Evolutionary conservation across 331 rosid genomes (phyloP).

Genomic region (Rosa hybrid): DNA sequence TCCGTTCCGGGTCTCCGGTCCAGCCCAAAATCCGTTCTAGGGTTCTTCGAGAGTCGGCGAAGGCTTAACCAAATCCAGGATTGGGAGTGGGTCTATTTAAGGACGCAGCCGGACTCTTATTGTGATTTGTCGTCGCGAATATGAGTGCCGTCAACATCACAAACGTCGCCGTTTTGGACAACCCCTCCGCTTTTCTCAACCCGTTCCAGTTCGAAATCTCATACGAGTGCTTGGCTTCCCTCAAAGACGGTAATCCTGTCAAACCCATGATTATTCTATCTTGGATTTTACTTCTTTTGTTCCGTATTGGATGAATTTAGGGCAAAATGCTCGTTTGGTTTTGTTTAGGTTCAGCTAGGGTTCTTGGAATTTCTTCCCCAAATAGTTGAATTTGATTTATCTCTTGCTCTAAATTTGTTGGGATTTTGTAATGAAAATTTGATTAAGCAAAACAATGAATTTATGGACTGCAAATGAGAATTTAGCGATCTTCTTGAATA

Average conservation of each 20-base stretch:
- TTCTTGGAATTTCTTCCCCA: not conserved
- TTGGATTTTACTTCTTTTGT: not conserved
- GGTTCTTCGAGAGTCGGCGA: conserved; percentile 16
- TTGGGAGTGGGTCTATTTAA: not conserved
- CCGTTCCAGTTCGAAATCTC: conserved; percentile 55
- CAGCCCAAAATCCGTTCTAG: not conserved
- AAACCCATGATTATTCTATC: not conserved
- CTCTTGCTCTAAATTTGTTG: not conserved
- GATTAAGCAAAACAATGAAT: not conserved
- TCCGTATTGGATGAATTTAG: not conserved
- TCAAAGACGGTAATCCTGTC: conserved; percentile 36
- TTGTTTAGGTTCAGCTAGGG: not conserved
- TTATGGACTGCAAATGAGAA: not conserved
- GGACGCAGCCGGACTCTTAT: not conserved
- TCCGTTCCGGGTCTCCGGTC: not conserved
- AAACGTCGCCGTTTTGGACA: conserved; percentile 37
- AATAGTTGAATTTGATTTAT: not conserved
- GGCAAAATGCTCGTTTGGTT: not conserved
- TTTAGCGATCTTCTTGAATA: not conserved
- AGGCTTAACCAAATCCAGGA: conserved; percentile 8
- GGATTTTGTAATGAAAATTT: not conserved
- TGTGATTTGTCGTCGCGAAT: conserved; percentile 7
- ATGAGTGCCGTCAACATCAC: conserved; percentile 48
- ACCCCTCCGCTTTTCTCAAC: conserved; percentile 42
- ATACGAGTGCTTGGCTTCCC: conserved; percentile 48